Evolutionary conservation across 768 basidiomycete species (phyloP), one percentile per base, ranked within the genome.

Genomic region (Strobilomyces echinocephalus): DNA sequence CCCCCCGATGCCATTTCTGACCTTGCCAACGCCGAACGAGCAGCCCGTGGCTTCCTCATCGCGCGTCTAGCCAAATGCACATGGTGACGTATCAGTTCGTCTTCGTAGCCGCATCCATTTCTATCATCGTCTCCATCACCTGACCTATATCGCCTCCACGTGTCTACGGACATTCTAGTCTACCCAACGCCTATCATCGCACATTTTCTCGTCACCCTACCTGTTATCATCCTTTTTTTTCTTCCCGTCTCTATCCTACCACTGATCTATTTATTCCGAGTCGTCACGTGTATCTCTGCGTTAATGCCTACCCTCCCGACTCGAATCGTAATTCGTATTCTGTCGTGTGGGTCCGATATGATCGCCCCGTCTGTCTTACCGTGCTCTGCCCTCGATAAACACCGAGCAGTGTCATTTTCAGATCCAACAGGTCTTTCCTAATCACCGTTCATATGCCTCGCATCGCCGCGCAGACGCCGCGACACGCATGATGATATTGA

Each of bases 31-130:
- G n/a, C 16, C 41, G 1, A 26, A 34, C 4, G 60, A 59, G 28
- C 56, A 46, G 21, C 49, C 40, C 11, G 44, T 54, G 36, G 50
- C 52, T 30, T 62, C 60, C 15, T 49, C 60, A 5, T 61, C 52
- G 28, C 49, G 21, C 4, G 39, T 45, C 26, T 58, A 44, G 41
- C 16, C 18, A 21, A 14, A 15, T 24, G 26, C 15, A 16, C 15
- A 11, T 10, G 40, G 41, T 42, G 24, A 26, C 21, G 16, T 6
- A 26, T n/a, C 16, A 8, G 26, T 14, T 16, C 30, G 30, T 30
- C 30, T 30, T 30, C 6, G 9, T 30, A 6, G 30, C 30, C 30
- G 6, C 14, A 28, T 14, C 5, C 26, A 12, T 14, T 42, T 14
- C 15, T 21, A 8, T 20, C 21, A 7, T 28, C 41, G 24, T 26